Evolutionary conservation across 176 grass and related monocot species (phyloP), one percentile per base, ranked within the genome.

Genomic region (Coix lacrymajobi): DNA sequence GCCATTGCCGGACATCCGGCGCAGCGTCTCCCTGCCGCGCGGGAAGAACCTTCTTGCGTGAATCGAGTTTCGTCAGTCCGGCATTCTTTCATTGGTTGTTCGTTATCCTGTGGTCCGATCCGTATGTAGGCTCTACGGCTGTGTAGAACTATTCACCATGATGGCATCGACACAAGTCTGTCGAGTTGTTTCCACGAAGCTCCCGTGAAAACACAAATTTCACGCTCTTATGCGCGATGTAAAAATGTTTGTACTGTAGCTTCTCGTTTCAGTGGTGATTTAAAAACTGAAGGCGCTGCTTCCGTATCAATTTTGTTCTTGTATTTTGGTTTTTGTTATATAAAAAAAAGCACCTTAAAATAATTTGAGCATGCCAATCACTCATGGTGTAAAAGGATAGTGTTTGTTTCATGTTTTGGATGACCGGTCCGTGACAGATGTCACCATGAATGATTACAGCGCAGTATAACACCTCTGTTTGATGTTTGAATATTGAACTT

Each of bases 11-110:
- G 89, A 90, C 60, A 41, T 77, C 44, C 86, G 90, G 76, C 89
- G 84, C 38, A 92, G 89, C 79, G 46, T 71, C 62, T 94, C 92
- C 54, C 79, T 94, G 81, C 87, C 92, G 19, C 90, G 87, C 16
- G 85, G 87, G 62, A 95, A 95, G 77, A 79, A 88, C 5, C 73
- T 54, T 66, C 57, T 49, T 8, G 82, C 60, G 61, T 92, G 85
- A 91, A 64, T 61, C 64, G 44, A 11, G 83, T 25, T 34, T 73
- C 29, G 25, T 77, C 29, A 30, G 22, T 63, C 36, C 16, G 13
- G 20, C 46, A 37, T 78, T 75, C 24, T 54, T 85, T 89, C 64
- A 43, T 88, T 73, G 57, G 58, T 88, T 82, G 5, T 15, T 74
- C 30, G 60, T 62, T 14, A 7, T 37, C 34, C 12, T 49, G 29